Percentiles rank a stretch among this genome's conserved stretches.
These are phyloP conservation scores for Phaeosphaeria sp. DNA, from an alignment of 2,329 filamentous ascomycete species.

Conservation along the genomic window DNA sequence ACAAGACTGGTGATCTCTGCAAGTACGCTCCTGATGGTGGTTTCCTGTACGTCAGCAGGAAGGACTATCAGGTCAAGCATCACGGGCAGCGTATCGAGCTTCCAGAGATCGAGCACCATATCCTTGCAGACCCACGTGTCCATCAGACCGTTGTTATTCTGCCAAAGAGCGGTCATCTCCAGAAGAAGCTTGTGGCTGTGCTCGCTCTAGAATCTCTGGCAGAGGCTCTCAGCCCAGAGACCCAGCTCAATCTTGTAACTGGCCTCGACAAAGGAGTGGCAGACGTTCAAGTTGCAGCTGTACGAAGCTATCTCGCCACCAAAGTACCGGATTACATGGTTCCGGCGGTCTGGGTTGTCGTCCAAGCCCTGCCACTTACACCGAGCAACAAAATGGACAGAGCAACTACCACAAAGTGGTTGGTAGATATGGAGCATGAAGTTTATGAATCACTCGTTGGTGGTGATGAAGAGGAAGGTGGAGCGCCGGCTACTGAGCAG, in stretches of 20 bases:
- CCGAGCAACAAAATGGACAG: slow-evolving; percentile 21
- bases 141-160: slow-evolving; percentile 9
- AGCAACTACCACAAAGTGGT: slow-evolving; percentile 26
- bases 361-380: slow-evolving; percentile 33
- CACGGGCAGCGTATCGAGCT: slow-evolving; percentile 32
- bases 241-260: slow-evolving; percentile 1
- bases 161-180: slow-evolving; percentile 6
- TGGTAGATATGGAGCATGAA: slow-evolving; percentile 13
- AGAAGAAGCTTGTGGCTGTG: slow-evolving; percentile 20
- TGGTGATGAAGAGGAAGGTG: slow-evolving; percentile 10
- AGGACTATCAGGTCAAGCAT: slow-evolving; percentile 32
- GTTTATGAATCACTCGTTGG: slow-evolving; percentile 11
- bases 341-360: slow-evolving; percentile 33
- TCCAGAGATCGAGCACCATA: slow-evolving; percentile 24
- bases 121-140: slow-evolving; percentile 1
- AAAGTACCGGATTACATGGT: slow-evolving; percentile 28
- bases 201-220: not conserved
- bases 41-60: slow-evolving; percentile 20
- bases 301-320: not conserved
- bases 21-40: slow-evolving; percentile 21
- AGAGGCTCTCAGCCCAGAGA: not conserved
- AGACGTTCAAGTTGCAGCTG: not conserved
- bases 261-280: not conserved
- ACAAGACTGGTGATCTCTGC: slow-evolving; percentile 31
- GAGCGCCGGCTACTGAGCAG: slow-evolving; percentile 16